Conservation (phyloP, 352 stramenopile species). For the Elongisporangium undulatum region DNA sequence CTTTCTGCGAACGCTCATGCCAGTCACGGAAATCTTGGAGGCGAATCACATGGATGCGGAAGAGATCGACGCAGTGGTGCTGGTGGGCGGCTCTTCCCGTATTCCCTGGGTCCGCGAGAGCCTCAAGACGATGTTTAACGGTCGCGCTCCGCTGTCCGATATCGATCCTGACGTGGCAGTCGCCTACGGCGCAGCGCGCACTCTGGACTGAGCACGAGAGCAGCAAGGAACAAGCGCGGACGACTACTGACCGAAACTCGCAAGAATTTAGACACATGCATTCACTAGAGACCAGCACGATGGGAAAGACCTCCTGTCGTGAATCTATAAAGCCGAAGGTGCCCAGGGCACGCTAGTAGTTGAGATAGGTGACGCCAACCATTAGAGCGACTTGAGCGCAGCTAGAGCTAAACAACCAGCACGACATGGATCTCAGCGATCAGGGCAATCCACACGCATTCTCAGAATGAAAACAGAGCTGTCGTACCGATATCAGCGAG, state of each 20-base stretch:
- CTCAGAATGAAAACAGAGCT: neutral
- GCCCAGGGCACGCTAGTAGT: neutral
- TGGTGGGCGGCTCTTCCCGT: slow-evolving; percentile 51
- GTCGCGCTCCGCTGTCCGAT: slow-evolving; percentile 32
- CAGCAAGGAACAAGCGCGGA: neutral
- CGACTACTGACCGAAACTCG: neutral
- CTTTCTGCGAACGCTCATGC: slow-evolving; percentile 51
- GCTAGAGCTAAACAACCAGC: slow-evolving; percentile 11
- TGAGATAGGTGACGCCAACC: neutral
- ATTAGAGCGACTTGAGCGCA: slow-evolving; percentile 28
- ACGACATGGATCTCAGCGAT: neutral
- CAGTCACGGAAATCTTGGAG: slow-evolving; percentile 44
- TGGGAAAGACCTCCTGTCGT: neutral
- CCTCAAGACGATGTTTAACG: slow-evolving; percentile 44
- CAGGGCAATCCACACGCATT: too few species aligned
- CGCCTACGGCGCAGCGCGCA: slow-evolving; percentile 52
- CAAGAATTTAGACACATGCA: neutral
- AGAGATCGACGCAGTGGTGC: slow-evolving; percentile 52
- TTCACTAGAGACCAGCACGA: neutral
- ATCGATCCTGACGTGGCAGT: slow-evolving; percentile 73
- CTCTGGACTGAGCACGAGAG: slow-evolving; percentile 24
- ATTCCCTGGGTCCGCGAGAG: slow-evolving; percentile 50
- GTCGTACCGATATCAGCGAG: slow-evolving; percentile 37
- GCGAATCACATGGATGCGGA: slow-evolving; percentile 51
- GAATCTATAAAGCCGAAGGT: neutral